These are phyloP conservation scores for Tulasnella sp. DNA, from an alignment of 768 basidiomycete genomes.

Conservation along the genomic window DNA sequence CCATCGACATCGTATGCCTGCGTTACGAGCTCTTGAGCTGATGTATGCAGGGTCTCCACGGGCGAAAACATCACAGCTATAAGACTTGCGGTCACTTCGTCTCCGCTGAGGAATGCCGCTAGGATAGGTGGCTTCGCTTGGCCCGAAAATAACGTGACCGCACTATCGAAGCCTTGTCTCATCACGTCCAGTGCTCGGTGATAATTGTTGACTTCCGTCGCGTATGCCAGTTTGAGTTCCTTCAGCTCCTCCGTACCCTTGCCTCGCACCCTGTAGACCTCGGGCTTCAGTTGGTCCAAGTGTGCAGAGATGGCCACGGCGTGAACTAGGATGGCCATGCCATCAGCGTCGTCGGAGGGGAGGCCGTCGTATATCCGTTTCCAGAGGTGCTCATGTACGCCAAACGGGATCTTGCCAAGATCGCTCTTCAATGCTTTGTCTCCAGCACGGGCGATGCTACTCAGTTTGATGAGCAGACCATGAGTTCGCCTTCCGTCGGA, in stretches of 20 bases:
- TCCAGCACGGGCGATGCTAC: conserved; percentile 10
- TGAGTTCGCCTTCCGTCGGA: conserved; percentile 26
- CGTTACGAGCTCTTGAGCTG: conserved; percentile 69
- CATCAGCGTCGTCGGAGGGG: conserved; percentile 46
- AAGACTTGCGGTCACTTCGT: conserved; percentile 47
- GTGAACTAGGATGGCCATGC: conserved; percentile 45
- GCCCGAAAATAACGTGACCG: conserved; percentile 55
- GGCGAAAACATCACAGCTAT: conserved; percentile 74
- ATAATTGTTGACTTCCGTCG: conserved; percentile 33
- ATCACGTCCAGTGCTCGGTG: conserved; percentile 49
- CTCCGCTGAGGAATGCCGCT: conserved; percentile 39
- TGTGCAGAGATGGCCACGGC: conserved; percentile 52
- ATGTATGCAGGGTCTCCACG: conserved; percentile 55
- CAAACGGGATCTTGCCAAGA: conserved; percentile 6
- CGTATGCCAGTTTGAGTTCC: conserved; percentile 19
- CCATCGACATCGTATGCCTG: conserved; percentile 84
- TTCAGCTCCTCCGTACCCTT: neutral
- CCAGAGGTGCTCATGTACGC: conserved; percentile 57
- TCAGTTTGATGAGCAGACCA: conserved; percentile 18
- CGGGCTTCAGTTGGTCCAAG: conserved; percentile 47
- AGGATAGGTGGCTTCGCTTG: conserved; percentile 41
- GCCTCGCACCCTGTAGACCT: conserved; percentile 32
- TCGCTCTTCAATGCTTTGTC: conserved; percentile 1
- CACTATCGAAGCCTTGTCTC: conserved; percentile 49
- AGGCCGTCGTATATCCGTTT: conserved; percentile 46